Percentiles rank a stretch among this genome's conserved stretches.
These are phyloP conservation scores for Fraxinus americana DNA, from an alignment of 257 asterid species.

Conservation along the genomic window DNA sequence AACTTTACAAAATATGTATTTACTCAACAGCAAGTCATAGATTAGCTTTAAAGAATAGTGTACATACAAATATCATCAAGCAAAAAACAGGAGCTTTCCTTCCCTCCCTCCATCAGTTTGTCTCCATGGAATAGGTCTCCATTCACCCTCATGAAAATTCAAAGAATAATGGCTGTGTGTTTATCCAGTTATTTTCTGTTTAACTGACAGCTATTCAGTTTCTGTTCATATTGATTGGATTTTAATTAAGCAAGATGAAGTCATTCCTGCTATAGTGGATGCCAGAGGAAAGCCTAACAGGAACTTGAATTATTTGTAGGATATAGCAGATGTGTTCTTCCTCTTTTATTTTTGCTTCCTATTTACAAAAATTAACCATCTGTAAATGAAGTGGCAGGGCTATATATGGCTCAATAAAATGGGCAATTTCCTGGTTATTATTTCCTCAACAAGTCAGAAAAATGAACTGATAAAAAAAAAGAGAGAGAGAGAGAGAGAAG, in stretches of 20 bases:
- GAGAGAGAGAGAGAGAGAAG: background rate
- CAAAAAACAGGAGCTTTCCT: conserved; percentile 18
- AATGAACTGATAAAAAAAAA: background rate
- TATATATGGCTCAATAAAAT: background rate
- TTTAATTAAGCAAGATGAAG: background rate
- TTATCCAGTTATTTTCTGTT: background rate
- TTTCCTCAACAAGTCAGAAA: background rate
- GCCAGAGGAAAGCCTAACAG: background rate
- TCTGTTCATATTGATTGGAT: background rate
- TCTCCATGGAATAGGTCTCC: background rate
- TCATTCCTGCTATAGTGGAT: background rate
- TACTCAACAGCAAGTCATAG: conserved; percentile 5
- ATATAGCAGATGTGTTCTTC: background rate
- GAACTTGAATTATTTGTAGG: background rate
- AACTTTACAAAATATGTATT: background rate
- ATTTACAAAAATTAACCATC: background rate
- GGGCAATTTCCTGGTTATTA: background rate
- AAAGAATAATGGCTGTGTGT: background rate
- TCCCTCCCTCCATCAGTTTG: background rate
- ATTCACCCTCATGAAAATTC: background rate
- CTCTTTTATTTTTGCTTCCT: background rate
- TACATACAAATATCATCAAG: conserved; percentile 19
- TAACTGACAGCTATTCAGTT: background rate
- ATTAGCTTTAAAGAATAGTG: conserved; percentile 13
- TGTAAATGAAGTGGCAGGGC: background rate